Base-by-base conservation (phyloP, 2,329 filamentous ascomycete genomes). In the Botrytis galanthina region DNA sequence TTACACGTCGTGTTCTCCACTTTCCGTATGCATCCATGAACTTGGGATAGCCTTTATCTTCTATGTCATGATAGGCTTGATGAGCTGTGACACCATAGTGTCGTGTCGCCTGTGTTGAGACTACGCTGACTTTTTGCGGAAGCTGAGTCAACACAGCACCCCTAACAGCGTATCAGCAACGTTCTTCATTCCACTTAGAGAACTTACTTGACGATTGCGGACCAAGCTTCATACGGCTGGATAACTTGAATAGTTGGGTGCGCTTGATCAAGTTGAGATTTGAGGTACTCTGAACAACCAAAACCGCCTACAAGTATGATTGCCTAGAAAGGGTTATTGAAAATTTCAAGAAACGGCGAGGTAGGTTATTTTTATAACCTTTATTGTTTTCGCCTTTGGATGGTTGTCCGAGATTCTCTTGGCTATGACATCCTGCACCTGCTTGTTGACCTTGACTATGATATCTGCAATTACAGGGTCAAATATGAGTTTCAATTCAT, bases 401-500 rank as follows among this genome's bases (percentile, higher is more conserved):
- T 87, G 81, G 77, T 84, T 76, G 78, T 84, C 73, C 14, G 18
- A 22, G 5, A 72, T 18, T 57, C 75, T 48, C 37, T 75, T 77
- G 3, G 82, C 82, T 1, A 81, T 83, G 63, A 86, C 83, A 10
- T 84, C 76, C 39, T 82, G 79, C 74, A 85, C 82, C 51, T 86
- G 83, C 71, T 84, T 81, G 22, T 82, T 75, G 1, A 87, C 80
- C 14, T 85, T 48, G 78, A 80, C 51, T 82, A 81, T 18, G 85
- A 77, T 66, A 84, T 84, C 0, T 79, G 78, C 0, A 81, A 83
- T 69, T 80, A 84, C 35, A 85, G 84, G 83, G 60, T 78, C 6
- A 79, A 78, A 74, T 80, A 84, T 35, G 90, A 92, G 72, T 87
- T 87, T 73, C 87, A 89, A 73, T 89, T 87, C 75, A 88, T 81